Base-by-base conservation (phyloP, 345 rosid species). In the Noccaea caerulescens region DNA sequence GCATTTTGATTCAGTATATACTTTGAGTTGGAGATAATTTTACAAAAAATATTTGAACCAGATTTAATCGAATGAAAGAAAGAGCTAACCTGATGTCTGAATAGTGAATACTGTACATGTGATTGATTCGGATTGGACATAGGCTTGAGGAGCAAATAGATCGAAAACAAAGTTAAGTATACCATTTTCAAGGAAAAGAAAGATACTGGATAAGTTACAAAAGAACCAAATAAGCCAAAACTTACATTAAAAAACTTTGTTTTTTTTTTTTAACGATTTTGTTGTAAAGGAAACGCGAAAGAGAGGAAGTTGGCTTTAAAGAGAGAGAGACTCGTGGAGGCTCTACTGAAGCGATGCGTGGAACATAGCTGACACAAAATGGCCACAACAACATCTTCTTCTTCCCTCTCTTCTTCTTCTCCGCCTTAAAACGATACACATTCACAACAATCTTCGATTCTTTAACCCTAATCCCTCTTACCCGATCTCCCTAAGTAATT, bases 271-370 rank as follows among this genome's bases (percentile, higher is more conserved):
- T 7, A 51, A 30, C 30, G 1, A 1, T 1, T 25, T 25, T 25
- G 3, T 25, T 53, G 30, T 9, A 42, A 47, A 18, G 36, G 58
- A 56, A 55, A 36, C 51, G 53, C 61, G 75, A 61, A n/a, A 34
- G 44, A 44, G 71, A 50, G 12, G 63, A 53, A 61, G 55, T 39
- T 47, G 66, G 68, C 23, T 49, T 32, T 61, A 57, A 71, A 71
- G 80, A 43, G 30, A 27, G 30, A 27, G 61, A 53, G 79, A 79
- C 88, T 69, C 84, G 93, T 82, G 89, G 86, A 78, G 63, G 84
- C 72, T 52, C 23, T 66, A 68, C 18, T 52, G 39, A 65, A 41
- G 83, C 80, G 91, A 77, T 78, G 85, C 86, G 88, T 82, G 86
- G 77, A 74, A 79, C 71, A 36, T 52, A 72, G 83, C 72, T 81